These are phyloP conservation scores for Astragalus membranaceus DNA, from an alignment of 306 rosid genomes.

Conservation along the genomic window DNA sequence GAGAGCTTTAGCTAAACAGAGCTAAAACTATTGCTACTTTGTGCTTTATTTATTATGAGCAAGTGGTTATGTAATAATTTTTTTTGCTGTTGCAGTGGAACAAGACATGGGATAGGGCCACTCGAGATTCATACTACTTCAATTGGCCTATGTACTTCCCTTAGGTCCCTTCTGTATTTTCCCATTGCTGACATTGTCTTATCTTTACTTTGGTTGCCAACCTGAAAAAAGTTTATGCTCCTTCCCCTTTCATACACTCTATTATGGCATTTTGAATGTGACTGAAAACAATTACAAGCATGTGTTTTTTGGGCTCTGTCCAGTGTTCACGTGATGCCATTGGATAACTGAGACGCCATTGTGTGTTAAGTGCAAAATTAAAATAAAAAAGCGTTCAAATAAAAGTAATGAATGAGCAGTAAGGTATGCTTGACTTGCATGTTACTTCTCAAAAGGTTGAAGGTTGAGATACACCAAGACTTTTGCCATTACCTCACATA, in stretches of 20 bases:
- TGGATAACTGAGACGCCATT: not conserved
- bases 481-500: not conserved
- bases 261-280: not conserved
- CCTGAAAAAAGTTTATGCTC: slow-evolving; percentile 11
- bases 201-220: slow-evolving; percentile 16
- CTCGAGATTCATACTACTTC: slow-evolving; percentile 58
- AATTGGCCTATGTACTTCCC: slow-evolving; percentile 84
- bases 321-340: not conserved
- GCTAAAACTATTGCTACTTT: not conserved
- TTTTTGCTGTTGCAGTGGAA: slow-evolving; percentile 73
- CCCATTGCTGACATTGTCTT: not conserved
- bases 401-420: not conserved
- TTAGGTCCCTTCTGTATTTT: slow-evolving; percentile 18
- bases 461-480: not conserved
- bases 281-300: not conserved
- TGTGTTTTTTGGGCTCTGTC: not conserved
- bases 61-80: not conserved
- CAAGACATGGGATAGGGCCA: slow-evolving; percentile 55
- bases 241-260: not conserved
- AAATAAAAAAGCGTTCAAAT: not conserved
- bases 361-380: not conserved
- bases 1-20: not conserved
- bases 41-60: slow-evolving; percentile 12
- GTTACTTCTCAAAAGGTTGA: not conserved
- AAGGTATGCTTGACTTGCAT: not conserved